Conservation (phyloP, 495 filamentous ascomycete species). For the Echria macrotheca region DNA sequence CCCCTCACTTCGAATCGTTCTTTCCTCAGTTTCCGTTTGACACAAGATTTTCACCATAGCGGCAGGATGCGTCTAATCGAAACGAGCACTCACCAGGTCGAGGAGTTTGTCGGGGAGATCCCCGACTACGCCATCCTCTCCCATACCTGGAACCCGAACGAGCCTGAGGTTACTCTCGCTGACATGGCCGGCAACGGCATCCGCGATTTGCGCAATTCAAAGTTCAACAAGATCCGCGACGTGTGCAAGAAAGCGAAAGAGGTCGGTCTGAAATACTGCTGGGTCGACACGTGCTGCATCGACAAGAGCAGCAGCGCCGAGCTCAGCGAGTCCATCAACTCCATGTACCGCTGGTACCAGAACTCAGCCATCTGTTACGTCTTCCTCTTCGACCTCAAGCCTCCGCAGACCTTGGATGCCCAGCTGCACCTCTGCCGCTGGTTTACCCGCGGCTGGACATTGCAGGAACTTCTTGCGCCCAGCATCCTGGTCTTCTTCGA, state of each 20-base stretch:
- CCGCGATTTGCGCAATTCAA: neutral
- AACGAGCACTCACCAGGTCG: neutral
- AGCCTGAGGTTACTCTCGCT: neutral
- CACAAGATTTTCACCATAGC: too few relatives aligned
- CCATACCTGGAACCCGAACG: neutral
- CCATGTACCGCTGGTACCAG: too few relatives aligned
- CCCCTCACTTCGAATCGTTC: too few relatives aligned
- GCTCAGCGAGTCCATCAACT: too few relatives aligned
- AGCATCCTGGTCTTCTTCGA: neutral
- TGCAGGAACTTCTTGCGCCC: neutral
- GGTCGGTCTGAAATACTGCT: neutral
- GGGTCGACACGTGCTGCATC: too few relatives aligned
- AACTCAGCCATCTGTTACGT: neutral
- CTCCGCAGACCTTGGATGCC: neutral
- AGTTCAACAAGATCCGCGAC: neutral
- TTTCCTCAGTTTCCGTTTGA: too few relatives aligned
- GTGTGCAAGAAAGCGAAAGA: neutral
- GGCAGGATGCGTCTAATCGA: slow-evolving; percentile 5
- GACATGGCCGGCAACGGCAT: neutral
- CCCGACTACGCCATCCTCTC: slow-evolving; percentile 6
- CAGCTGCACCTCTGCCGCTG: neutral
- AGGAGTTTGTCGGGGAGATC: neutral
- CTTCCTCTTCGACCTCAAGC: neutral
- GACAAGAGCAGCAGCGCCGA: too few relatives aligned
- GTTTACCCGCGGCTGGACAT: neutral